Percentiles rank a stretch among this genome's conserved stretches.
Evolutionary conservation across 768 basidiomycete species (phyloP).

Genomic region (Boletus subcaerulescens): DNA sequence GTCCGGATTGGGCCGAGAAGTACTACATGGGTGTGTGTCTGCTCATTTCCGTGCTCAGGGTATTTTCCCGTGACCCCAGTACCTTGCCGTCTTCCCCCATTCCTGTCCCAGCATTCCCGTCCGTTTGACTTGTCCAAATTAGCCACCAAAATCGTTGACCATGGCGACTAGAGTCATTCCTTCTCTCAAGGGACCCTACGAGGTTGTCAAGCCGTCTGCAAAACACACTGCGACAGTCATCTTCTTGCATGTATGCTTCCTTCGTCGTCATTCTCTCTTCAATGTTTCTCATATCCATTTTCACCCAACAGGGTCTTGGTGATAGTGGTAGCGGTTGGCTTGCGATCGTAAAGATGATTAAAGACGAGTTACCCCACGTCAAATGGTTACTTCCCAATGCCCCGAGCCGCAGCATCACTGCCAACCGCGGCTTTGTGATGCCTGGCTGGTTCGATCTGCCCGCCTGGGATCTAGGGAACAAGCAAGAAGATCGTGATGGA

Average conservation of each 20-base stretch:
- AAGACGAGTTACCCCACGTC: constrained; percentile 59
- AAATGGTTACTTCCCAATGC: constrained; percentile 71
- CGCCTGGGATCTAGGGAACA: constrained; percentile 53
- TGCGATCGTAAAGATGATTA: constrained; percentile 70
- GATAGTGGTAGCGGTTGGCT: constrained; percentile 75
- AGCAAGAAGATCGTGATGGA: constrained; percentile 54
- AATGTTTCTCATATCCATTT: constrained; percentile 1
- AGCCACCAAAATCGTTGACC: not conserved
- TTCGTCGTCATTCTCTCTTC: not conserved
- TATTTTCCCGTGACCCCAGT: not conserved
- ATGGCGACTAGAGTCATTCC: constrained; percentile 22
- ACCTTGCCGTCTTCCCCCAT: not conserved
- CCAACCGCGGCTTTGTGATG: constrained; percentile 69
- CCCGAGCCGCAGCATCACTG: constrained; percentile 55
- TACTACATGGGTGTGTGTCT: not conserved
- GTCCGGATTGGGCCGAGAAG: constrained; percentile 23
- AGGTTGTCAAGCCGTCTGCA: constrained; percentile 50
- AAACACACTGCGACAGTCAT: constrained; percentile 86
- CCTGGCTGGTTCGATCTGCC: constrained; percentile 84
- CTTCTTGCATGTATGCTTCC: constrained; percentile 74
- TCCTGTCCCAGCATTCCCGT: not conserved
- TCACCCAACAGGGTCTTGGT: constrained; percentile 59
- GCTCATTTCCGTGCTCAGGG: not conserved
- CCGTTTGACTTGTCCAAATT: not conserved
- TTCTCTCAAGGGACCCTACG: constrained; percentile 29